Percentiles rank a stretch among this genome's conserved stretches.
Evolutionary conservation across 2,329 filamentous ascomycete species (phyloP).

Genomic region (Penicillium expansum): DNA sequence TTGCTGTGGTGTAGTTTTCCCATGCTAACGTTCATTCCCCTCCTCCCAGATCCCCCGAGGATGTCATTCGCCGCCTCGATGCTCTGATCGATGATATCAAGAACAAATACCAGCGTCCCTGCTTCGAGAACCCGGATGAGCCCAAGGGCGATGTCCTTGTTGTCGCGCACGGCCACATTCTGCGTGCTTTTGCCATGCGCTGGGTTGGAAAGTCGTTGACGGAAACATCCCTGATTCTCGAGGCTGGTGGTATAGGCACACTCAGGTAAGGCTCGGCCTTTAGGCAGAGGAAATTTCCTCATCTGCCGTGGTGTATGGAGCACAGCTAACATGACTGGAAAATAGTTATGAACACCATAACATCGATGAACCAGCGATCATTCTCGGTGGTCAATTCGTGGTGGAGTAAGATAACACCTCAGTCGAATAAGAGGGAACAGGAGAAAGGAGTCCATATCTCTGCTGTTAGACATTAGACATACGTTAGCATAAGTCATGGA

Average conservation of each 20-base stretch:
- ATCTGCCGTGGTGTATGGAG: background rate
- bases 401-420: constrained; percentile 31
- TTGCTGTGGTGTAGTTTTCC: background rate
- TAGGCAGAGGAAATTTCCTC: background rate
- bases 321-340: background rate
- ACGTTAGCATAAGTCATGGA: background rate
- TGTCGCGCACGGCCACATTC: constrained; percentile 86
- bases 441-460: background rate
- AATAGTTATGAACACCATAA: constrained; percentile 74
- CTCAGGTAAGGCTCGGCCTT: constrained; percentile 57
- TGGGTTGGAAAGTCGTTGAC: constrained; percentile 74
- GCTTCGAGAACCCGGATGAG: constrained; percentile 55
- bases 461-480: background rate
- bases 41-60: constrained; percentile 60
- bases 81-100: constrained; percentile 72
- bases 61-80: constrained; percentile 72
- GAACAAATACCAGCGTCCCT: constrained; percentile 60
- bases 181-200: constrained; percentile 81
- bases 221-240: constrained; percentile 77
- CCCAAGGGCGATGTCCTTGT: constrained; percentile 66
- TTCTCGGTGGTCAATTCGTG: constrained; percentile 70
- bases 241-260: constrained; percentile 80
- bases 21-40: background rate
- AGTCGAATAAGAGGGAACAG: background rate
- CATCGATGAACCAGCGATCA: constrained; percentile 74